A percentile compares a stretch with the other conserved stretches of the same genome.
These are phyloP conservation scores for Cronartium ribicola DNA, from an alignment of 1,284 basidiomycete species.

Conservation along the genomic window DNA sequence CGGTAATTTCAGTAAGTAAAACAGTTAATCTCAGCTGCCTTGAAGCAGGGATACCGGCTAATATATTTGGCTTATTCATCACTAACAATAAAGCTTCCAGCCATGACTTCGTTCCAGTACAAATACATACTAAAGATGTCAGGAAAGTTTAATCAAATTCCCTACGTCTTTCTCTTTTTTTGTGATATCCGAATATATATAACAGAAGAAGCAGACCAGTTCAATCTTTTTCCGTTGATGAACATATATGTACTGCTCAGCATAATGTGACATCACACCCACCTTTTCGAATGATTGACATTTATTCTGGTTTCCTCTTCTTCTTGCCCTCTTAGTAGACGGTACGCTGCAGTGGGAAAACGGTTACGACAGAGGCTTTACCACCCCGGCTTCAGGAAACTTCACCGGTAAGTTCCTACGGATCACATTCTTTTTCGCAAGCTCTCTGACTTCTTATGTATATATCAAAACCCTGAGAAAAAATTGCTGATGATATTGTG, in stretches of 20 bases:
- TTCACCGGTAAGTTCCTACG: background rate
- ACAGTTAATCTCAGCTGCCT: background rate
- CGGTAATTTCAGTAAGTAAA: background rate
- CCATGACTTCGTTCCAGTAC: background rate
- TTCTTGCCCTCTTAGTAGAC: background rate
- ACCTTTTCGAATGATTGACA: background rate
- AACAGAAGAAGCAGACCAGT: background rate
- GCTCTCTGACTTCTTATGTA: too few species aligned
- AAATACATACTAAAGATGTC: background rate
- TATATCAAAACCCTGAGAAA: too few species aligned
- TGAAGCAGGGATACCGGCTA: background rate
- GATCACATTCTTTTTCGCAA: too few species aligned
- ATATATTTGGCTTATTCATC: background rate
- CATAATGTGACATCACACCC: background rate
- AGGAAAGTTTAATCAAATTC: background rate
- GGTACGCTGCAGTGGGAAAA: background rate
- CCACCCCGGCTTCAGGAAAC: background rate
- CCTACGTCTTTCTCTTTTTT: background rate
- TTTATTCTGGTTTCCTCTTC: background rate
- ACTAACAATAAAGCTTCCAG: background rate
- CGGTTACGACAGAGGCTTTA: slow-evolving; percentile 2
- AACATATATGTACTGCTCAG: background rate
- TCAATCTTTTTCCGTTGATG: background rate
- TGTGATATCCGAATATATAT: background rate
- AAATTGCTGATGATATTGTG: too few species aligned